Percentiles rank a stretch among this genome's conserved stretches.
phyloP scores from a whole-genome alignment of 2,329 filamentous ascomycete genomes.

The Colletotrichum costaricense region DNA sequence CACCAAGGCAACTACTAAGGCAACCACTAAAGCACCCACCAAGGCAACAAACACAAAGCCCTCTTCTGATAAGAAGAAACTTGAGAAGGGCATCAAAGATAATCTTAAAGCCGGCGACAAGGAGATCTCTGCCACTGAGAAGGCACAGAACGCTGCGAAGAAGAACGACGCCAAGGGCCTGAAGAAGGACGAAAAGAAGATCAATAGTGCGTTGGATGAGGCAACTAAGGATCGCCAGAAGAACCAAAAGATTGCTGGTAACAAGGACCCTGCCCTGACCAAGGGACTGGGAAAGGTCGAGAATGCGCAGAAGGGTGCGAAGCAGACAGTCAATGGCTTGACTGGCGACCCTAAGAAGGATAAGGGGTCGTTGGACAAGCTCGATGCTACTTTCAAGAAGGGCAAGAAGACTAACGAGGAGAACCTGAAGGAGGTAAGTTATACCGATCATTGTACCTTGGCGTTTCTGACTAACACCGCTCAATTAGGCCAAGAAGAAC shows the following conservation, averaged over 20 bases:
- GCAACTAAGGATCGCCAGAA: slow-evolving; percentile 21
- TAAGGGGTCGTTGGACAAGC: not conserved
- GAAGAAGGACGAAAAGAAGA: slow-evolving; percentile 24
- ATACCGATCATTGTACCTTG: not conserved
- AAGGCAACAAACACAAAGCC: not conserved
- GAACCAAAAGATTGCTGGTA: slow-evolving; percentile 28
- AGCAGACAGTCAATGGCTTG: slow-evolving; percentile 15
- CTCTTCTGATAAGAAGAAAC: slow-evolving; percentile 22
- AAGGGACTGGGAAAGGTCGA: slow-evolving; percentile 25
- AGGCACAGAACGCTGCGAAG: slow-evolving; percentile 6
- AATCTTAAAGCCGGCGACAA: slow-evolving; percentile 25
- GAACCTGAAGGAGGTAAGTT: slow-evolving; percentile 22
- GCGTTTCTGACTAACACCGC: not conserved
- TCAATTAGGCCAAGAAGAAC: slow-evolving; percentile 24
- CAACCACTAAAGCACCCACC: not conserved
- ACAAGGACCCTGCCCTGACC: slow-evolving; percentile 7
- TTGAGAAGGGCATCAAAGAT: slow-evolving; percentile 24
- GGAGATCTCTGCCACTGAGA: slow-evolving; percentile 12
- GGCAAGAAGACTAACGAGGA: slow-evolving; percentile 22
- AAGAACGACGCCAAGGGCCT: slow-evolving; percentile 10
- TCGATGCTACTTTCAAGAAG: slow-evolving; percentile 21
- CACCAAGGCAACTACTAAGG: not conserved
- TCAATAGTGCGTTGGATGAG: slow-evolving; percentile 9
- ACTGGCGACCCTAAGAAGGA: slow-evolving; percentile 27
- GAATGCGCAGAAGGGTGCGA: slow-evolving; percentile 19